These are phyloP conservation scores for Parachaetomium inaequale DNA, from an alignment of 495 filamentous ascomycete genomes.

Conservation along the genomic window DNA sequence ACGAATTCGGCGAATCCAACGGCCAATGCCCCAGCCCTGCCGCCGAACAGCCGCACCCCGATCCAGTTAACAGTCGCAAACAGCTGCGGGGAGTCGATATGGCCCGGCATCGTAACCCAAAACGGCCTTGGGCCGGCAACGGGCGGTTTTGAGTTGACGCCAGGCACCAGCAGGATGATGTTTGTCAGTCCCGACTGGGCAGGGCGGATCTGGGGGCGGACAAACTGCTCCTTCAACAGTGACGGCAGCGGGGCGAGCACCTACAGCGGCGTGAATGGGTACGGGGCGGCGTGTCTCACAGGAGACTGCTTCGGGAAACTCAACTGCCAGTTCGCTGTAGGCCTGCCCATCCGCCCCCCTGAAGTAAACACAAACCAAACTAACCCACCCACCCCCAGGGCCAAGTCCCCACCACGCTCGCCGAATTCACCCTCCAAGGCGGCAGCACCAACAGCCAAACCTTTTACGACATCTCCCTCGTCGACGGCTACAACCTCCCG, in stretches of 20 bases:
- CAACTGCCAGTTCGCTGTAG: conserved; percentile 60
- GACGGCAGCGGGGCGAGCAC: conserved; percentile 51
- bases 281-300: conserved; percentile 60
- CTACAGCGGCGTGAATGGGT: conserved; percentile 50
- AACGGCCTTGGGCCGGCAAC: conserved; percentile 57
- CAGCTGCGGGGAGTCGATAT: conserved; percentile 62
- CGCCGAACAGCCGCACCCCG: conserved; percentile 21
- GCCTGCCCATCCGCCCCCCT: no score
- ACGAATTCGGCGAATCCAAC: background rate
- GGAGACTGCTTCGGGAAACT: conserved; percentile 70
- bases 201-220: conserved; percentile 75
- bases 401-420: conserved; percentile 63
- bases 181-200: conserved; percentile 68
- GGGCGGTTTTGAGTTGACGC: conserved; percentile 60
- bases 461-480: conserved; percentile 80
- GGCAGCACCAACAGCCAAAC: conserved; percentile 56
- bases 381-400: conserved; percentile 43
- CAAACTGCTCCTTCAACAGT: conserved; percentile 70
- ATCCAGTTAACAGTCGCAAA: conserved; percentile 60
- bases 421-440: conserved; percentile 68
- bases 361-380: background rate
- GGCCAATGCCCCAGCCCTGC: background rate
- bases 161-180: conserved; percentile 48
- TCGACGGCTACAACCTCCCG: conserved; percentile 81
- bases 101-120: conserved; percentile 67